phyloP scores from a whole-genome alignment of 2,329 filamentous ascomycete genomes.

The Meredithiella fracta region DNA sequence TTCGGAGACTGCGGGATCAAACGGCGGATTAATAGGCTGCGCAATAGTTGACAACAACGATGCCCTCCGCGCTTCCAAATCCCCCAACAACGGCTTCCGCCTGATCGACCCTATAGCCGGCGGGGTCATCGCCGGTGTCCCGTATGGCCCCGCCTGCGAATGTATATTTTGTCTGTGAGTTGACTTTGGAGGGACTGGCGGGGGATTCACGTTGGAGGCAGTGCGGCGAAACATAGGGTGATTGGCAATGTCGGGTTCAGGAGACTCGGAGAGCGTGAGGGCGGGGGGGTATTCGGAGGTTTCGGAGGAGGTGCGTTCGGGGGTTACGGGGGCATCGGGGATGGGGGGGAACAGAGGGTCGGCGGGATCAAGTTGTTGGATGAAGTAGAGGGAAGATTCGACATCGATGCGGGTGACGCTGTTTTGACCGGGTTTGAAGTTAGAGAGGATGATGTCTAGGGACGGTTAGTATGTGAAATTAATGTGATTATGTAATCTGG shows the following conservation, averaged over 20 bases:
- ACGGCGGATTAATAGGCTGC: neutral
- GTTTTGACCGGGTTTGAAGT: constrained; percentile 73
- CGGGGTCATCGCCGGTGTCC: constrained; percentile 12
- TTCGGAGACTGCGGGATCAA: constrained; percentile 39
- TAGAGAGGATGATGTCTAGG: constrained; percentile 77
- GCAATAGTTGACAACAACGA: constrained; percentile 7
- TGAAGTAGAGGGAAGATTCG: constrained; percentile 73
- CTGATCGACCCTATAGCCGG: constrained; percentile 2
- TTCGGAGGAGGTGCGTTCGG: neutral
- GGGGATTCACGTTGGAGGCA: neutral
- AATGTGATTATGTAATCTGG: neutral
- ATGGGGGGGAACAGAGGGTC: constrained; percentile 12
- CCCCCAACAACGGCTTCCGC: constrained; percentile 9
- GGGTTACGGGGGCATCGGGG: neutral
- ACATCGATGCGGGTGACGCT: constrained; percentile 82
- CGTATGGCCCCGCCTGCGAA: neutral
- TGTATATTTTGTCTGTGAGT: too few relatives aligned
- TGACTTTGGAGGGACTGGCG: constrained; percentile 13
- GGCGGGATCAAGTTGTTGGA: constrained; percentile 43
- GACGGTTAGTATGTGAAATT: neutral
- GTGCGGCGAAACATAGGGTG: constrained; percentile 2
- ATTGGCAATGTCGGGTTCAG: constrained; percentile 3
- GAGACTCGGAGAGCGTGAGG: neutral
- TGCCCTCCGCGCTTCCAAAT: constrained; percentile 4
- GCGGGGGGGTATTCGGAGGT: neutral